A percentile compares a stretch with the other conserved stretches of the same genome.
These are phyloP conservation scores for Xylaria bambusicola DNA, from an alignment of 495 filamentous ascomycete genomes.

Conservation along the genomic window DNA sequence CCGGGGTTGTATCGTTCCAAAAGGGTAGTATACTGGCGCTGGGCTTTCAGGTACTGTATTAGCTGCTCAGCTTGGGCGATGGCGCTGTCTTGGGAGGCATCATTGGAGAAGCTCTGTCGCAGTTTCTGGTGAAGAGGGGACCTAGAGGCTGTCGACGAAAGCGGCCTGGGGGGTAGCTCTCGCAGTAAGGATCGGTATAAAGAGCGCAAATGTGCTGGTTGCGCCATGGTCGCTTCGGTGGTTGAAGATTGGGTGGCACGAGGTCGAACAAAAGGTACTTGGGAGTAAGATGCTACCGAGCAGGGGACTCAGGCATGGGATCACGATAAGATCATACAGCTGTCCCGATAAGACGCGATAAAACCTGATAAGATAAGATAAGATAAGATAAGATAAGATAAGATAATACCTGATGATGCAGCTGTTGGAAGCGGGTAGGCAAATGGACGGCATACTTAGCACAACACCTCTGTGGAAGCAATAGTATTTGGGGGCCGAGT, in stretches of 20 bases:
- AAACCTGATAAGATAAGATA: constrained; percentile 7
- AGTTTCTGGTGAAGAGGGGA: constrained; percentile 64
- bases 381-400: constrained; percentile 15
- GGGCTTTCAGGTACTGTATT: constrained; percentile 75
- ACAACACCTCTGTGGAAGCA: no score
- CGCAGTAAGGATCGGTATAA: constrained; percentile 89
- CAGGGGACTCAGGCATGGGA: no score
- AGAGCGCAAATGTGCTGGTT: constrained; percentile 60
- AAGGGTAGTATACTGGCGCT: constrained; percentile 75
- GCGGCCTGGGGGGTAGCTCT: constrained; percentile 75
- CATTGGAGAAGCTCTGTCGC: constrained; percentile 53
- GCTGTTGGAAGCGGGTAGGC: no score
- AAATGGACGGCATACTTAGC: no score
- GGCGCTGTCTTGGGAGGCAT: constrained; percentile 28
- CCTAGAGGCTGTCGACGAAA: constrained; percentile 50
- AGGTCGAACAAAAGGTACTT: no score
- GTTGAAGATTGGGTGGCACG: not conserved
- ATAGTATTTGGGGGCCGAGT: no score
- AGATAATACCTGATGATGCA: constrained; percentile 14
- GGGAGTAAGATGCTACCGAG: no score
- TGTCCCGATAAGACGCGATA: not conserved
- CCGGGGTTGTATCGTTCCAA: constrained; percentile 93
- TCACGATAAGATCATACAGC: not conserved
- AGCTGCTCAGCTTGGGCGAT: constrained; percentile 72
- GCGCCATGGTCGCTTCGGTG: constrained; percentile 31